Evolutionary conservation across 371 early-diverging fungal species (phyloP).

Genomic region (Lichtheimia ramosa): DNA sequence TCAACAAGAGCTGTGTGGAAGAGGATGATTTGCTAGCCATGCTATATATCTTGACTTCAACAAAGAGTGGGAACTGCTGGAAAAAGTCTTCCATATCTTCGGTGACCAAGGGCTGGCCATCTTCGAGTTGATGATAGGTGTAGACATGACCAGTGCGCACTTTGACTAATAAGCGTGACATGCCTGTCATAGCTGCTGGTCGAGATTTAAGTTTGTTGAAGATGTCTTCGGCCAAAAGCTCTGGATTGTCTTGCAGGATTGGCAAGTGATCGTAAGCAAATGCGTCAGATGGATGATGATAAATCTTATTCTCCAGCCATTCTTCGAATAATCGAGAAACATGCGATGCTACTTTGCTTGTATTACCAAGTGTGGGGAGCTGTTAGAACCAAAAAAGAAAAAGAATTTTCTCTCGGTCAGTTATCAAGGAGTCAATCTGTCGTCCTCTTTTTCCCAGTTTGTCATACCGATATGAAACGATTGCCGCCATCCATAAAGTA

Average conservation of each 20-base stretch:
- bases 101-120: slow-evolving; percentile 27
- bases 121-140: slow-evolving; percentile 24
- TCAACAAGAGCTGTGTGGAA: slow-evolving; percentile 12
- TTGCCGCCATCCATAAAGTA: slow-evolving; percentile 39
- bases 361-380: slow-evolving; percentile 31
- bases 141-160: slow-evolving; percentile 32
- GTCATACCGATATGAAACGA: slow-evolving; percentile 28
- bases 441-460: no score
- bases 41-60: slow-evolving; percentile 25
- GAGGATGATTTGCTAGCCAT: slow-evolving; percentile 5
- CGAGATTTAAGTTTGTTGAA: slow-evolving; percentile 18
- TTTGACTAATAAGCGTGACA: slow-evolving; percentile 19
- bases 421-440: no score
- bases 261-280: slow-evolving; percentile 13
- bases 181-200: slow-evolving; percentile 10
- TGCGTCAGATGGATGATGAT: slow-evolving; percentile 9
- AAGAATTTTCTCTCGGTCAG: no score
- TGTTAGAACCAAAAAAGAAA: slow-evolving; percentile 1
- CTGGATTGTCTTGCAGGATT: slow-evolving; percentile 30
- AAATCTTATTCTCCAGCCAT: slow-evolving; percentile 29
- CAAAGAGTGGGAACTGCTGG: slow-evolving; percentile 36
- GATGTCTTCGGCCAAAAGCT: slow-evolving; percentile 29
- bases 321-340: slow-evolving; percentile 35
- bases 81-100: slow-evolving; percentile 37
- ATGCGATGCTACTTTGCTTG: slow-evolving; percentile 22